Base-by-base conservation (phyloP, 495 filamentous ascomycete genomes). In the Daldinia decipiens region DNA sequence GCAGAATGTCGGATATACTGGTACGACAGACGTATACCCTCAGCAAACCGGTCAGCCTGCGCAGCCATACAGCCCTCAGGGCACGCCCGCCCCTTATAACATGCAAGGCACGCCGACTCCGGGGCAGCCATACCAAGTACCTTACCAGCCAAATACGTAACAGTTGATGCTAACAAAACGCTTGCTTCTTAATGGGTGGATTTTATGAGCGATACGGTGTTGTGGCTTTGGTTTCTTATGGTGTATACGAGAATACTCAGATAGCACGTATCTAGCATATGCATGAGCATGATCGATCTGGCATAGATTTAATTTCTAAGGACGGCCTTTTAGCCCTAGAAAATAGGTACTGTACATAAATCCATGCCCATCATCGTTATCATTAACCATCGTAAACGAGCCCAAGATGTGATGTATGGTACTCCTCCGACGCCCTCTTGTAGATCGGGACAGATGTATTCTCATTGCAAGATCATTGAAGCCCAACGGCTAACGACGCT, bases 1-100 rank as follows among this genome's bases (percentile, higher is more conserved):
- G 15, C 74, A 77, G 32, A 70, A 65, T 54, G 51, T 47, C 0
- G 69, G 38, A 26, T 77, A 74, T 47, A 13, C 59, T n/a, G 69
- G 72, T n/a, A 52, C 74, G 1, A 62, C 58, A 27, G 72, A 59
- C 11, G 59, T 26, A 21, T 77, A 75, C 17, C 52, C 62, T 26
- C 71, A 74, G 50, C 67, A 62, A 27, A 38, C 12, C 21, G 32
- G 12, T 7, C 54, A 58, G n/a, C 55, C 58, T 0, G 45, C 34
- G 2, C 67, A 58, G 17, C 62, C 26, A 6, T 59, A 66, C 55
- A 74, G 55, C 34, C 56, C 63, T 3, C 65, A 67, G 3, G 64
- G 60, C 17, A 59, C 59, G 24, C 64, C 71, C 21, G 65, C 62
- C n/a, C 68, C 65, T 3, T 67, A 47, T 24, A 47, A 47, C 17